Evolutionary conservation across 2,329 filamentous ascomycete species (phyloP).

Genomic region (Nannizziopsis arthrosporioides): DNA sequence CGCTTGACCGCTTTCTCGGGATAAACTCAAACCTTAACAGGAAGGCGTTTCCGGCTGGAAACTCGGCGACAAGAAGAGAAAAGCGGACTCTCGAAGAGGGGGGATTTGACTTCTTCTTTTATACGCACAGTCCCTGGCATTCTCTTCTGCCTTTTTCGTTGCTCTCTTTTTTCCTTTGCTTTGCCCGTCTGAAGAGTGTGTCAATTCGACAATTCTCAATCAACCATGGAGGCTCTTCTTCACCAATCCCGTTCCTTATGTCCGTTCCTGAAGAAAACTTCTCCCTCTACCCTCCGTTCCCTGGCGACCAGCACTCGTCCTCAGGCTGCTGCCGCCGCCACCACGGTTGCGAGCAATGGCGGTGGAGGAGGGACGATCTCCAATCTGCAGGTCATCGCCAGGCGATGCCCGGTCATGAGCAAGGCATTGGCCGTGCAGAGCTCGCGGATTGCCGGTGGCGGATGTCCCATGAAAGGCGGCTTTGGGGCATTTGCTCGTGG

Average conservation of each 20-base stretch:
- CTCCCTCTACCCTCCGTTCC: conserved; percentile 78
- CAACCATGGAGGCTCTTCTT: conserved; percentile 76
- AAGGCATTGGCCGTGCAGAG: conserved; percentile 85
- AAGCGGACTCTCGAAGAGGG: too few relatives aligned
- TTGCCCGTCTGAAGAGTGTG: not conserved
- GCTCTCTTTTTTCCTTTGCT: too few relatives aligned
- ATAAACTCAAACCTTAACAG: not conserved
- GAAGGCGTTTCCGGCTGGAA: not conserved
- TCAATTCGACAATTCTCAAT: too few relatives aligned
- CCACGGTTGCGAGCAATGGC: too few relatives aligned
- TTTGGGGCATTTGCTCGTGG: not conserved
- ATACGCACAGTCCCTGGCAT: too few relatives aligned
- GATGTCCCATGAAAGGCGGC: conserved; percentile 22
- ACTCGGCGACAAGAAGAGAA: too few relatives aligned
- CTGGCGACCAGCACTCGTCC: conserved; percentile 59
- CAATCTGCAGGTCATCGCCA: conserved; percentile 85
- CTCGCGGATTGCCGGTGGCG: conserved; percentile 26
- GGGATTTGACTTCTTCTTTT: too few relatives aligned
- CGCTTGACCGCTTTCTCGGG: not conserved
- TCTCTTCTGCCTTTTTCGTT: too few relatives aligned
- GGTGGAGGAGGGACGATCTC: conserved; percentile 81
- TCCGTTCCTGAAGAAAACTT: conserved; percentile 91
- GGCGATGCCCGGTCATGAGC: conserved; percentile 96
- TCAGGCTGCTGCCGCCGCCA: conserved; percentile 44
- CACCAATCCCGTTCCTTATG: conserved; percentile 95